Evolutionary conservation across 495 filamentous ascomycete genomes (phyloP), one percentile per base, ranked within the genome.

Genomic region (Trichoderma reesei): DNA sequence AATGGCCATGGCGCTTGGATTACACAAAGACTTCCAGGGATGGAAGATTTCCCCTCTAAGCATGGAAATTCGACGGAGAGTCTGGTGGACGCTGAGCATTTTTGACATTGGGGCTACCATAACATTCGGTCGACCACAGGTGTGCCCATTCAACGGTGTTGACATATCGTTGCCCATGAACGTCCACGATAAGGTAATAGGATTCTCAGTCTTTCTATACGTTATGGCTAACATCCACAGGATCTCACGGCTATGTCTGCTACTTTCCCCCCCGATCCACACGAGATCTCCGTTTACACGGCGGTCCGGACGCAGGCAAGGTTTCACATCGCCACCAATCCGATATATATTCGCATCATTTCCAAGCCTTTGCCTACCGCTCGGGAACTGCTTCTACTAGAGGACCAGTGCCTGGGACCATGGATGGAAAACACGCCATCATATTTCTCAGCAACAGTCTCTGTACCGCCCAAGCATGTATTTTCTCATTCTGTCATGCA

Each of bases 261-360:
- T n/a, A 68, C 71, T 13, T 67, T 78, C 1, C 81, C 82, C 0
- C 41, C 66, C 4, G 80, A 82, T 59, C 70, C 71, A n/a, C 51
- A 73, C 5, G 75, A 75, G 8, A 75, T 78, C 41, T 83, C 82
- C 5, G 66, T 79, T 5, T 83, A 84, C 68, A 77, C 81, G 2
- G 77, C 75, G 38, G 67, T 83, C 37, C 78, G 78, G 46, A 75
- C 77, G 26, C 80, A 84, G 67, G 72, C 79, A 11, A 72, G 67
- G 31, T 83, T 84, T 65, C 79, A 82, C 67, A 65, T 79, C 9
- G 72, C 78, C 16, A 82, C 81, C 26, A 80, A 79, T 59, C 74
- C 72, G 46, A 78, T 83, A 38, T 82, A 84, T 59, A 74, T 76
- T 62, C 78, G 80, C 13, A 67, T 83, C 39, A 81, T 84, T 10